Evolutionary conservation across 768 basidiomycete genomes (phyloP), one percentile per base, ranked within the genome.

Genomic region (Russula olivacea): DNA sequence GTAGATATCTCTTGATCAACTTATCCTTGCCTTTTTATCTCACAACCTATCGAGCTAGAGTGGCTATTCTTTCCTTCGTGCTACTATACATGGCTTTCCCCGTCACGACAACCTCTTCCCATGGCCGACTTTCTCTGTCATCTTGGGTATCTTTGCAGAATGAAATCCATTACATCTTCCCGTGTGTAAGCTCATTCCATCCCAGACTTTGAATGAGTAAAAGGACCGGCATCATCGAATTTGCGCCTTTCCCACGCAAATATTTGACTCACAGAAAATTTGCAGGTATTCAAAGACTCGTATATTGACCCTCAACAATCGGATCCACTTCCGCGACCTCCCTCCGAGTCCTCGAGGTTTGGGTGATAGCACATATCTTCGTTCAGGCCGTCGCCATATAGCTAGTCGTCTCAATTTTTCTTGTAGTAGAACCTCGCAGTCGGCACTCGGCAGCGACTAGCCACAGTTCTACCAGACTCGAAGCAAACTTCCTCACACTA

Each of bases 231-330:
- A 4, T 30, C 40, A 61, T 70, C 8, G 68, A 67, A 45, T 2
- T 8, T 15, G 5, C 43, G 21, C 7, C 30, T 34, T 47, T 30
- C 23, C 3, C 1, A 21, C 8, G 23, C 28, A 5, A 17, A 30
- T 57, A 4, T 47, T 6, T 32, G 43, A 47, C 55, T 32, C 19
- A 32, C 28, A 8, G 41, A 12, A 0, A 28, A 2, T 7, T 38
- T 34, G 28, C 28, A 59, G 58, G 11, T 59, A 59, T 32, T 59
- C 49, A n/a, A 59, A 59, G 48, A 51, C 49, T 10, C 40, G 51
- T 14, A 14, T 59, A 4, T 23, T 51, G 38, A 59, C 49, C 6
- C 25, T 59, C 38, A 59, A 59, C 14, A 59, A 59, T 17, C 49
- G 49, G 12, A 59, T 59, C 19, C 32, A 51, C 12, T 41, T 51